Conservation (phyloP, 2,329 filamentous ascomycete species). For the Colletotrichum destructivum region DNA sequence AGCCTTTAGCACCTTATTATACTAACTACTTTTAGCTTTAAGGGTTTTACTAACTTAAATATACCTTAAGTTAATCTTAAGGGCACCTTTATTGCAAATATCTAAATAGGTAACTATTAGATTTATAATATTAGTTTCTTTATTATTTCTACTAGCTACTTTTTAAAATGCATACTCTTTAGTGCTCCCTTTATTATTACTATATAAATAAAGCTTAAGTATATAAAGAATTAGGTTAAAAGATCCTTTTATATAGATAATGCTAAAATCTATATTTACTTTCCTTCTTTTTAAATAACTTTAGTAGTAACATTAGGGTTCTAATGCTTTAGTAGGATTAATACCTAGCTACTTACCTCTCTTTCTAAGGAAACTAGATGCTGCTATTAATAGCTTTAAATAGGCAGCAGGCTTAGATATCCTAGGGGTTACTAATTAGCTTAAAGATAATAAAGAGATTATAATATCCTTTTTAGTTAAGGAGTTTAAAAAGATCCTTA, state of each 20-base stretch:
- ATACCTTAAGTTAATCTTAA: not conserved
- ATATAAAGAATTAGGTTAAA: not conserved
- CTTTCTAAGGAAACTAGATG: no score
- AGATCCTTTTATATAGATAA: not conserved
- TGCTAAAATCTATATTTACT: not conserved
- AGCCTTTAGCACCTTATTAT: no score
- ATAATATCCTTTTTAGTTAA: no score
- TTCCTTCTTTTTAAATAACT: not conserved
- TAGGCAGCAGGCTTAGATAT: no score
- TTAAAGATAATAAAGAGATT: no score
- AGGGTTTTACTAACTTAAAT: not conserved
- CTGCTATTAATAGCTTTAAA: no score
- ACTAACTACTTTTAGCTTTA: no score
- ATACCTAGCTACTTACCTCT: no score
- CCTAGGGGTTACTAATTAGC: no score
- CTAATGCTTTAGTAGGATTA: no score
- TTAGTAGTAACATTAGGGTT: no score
- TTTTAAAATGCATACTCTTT: not conserved
- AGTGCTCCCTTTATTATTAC: not conserved
- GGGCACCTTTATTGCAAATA: not conserved
- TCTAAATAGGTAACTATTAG: not conserved
- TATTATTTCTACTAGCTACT: not conserved
- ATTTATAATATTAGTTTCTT: not conserved
- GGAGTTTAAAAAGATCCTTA: no score
- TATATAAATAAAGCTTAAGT: not conserved